Conservation (phyloP, 148 eudicot genomes). For the Arctostaphylos glauca region DNA sequence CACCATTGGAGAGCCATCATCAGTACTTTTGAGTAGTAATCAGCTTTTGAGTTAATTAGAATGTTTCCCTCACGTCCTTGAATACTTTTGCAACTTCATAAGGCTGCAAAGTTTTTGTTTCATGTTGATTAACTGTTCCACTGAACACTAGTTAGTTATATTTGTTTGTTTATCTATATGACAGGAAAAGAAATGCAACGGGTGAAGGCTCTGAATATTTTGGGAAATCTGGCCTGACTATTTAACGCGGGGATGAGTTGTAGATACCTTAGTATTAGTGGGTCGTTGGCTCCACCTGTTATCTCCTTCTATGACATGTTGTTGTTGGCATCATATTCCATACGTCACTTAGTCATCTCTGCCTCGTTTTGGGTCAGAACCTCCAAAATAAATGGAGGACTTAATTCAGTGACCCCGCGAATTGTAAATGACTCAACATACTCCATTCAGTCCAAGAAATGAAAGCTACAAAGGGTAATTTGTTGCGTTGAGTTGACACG, state of each 20-base stretch:
- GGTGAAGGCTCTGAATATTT: constrained; percentile 3
- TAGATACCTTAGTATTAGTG: too few relatives aligned
- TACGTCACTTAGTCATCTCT: too few relatives aligned
- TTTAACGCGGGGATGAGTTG: not conserved
- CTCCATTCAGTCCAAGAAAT: not conserved
- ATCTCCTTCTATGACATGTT: too few relatives aligned
- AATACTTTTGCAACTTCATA: not conserved
- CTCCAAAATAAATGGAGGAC: too few relatives aligned
- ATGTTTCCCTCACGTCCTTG: not conserved
- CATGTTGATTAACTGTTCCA: not conserved
- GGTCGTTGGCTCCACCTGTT: too few relatives aligned
- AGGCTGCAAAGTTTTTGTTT: not conserved
- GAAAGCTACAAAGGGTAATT: not conserved
- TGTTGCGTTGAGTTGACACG: not conserved
- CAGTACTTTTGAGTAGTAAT: not conserved
- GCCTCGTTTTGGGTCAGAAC: too few relatives aligned
- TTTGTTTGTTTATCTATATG: not conserved
- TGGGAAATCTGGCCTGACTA: constrained; percentile 6
- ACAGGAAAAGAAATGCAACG: constrained; percentile 8
- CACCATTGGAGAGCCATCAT: not conserved
- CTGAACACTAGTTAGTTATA: not conserved
- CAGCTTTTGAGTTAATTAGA: too few relatives aligned
- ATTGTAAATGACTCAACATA: not conserved
- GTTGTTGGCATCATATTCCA: too few relatives aligned
- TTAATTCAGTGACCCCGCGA: too few relatives aligned